A percentile compares a stretch with the other conserved stretches of the same genome.
Evolutionary conservation across 441 rosid species (phyloP).

Genomic region (Flueggea neowawraea): DNA sequence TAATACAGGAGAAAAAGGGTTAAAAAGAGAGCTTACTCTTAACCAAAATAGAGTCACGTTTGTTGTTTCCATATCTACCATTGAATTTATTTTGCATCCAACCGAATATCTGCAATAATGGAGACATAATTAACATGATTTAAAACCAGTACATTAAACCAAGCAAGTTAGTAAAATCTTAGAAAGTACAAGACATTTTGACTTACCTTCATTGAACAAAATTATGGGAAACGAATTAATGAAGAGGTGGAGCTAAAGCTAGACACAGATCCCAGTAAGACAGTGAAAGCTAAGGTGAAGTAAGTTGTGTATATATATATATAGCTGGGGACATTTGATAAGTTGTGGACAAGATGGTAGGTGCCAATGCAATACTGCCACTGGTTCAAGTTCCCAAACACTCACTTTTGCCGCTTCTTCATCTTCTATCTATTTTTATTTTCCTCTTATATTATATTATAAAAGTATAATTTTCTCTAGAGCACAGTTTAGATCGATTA

Average conservation of each 20-base stretch:
- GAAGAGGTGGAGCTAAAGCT: neutral
- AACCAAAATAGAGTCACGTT: slow-evolving; percentile 22
- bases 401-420: slow-evolving; percentile 20
- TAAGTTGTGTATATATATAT: slow-evolving; percentile 14
- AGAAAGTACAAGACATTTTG: neutral
- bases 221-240: neutral
- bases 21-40: slow-evolving; percentile 28
- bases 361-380: slow-evolving; percentile 10
- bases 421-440: slow-evolving; percentile 6
- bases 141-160: slow-evolving; percentile 1
- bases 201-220: slow-evolving; percentile 28
- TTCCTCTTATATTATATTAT: neutral
- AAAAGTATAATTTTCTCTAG: too few relatives aligned
- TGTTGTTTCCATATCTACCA: slow-evolving; percentile 24
- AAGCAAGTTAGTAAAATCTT: neutral
- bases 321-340: slow-evolving; percentile 11
- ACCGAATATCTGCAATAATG: slow-evolving; percentile 42
- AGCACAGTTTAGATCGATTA: too few relatives aligned
- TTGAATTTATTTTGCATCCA: slow-evolving; percentile 69
- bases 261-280: slow-evolving; percentile 9
- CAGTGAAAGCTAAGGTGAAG: slow-evolving; percentile 15
- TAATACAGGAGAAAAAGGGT: too few relatives aligned
- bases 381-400: slow-evolving; percentile 49
- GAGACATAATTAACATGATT: neutral
- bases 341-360: slow-evolving; percentile 24